A percentile compares a stretch with the other conserved stretches of the same genome.
Conservation (phyloP, 2,329 filamentous ascomycete species). For the Diaporthe ilicicola region DNA sequence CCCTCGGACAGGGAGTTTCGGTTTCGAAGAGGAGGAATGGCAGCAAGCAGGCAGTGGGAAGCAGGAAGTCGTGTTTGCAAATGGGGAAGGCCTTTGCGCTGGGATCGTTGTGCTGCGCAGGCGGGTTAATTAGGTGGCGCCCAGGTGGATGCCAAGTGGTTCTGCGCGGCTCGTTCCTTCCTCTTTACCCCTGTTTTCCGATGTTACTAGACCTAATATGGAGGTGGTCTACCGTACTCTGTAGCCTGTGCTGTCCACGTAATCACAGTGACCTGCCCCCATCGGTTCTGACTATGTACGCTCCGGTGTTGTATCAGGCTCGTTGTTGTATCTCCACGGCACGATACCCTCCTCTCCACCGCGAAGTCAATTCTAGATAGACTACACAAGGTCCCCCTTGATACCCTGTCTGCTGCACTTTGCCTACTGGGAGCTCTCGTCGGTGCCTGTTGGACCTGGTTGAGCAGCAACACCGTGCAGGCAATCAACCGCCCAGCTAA, state of each 20-base stretch:
- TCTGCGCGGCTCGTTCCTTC: slow-evolving; percentile 16
- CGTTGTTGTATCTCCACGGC: background rate
- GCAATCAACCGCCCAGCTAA: background rate
- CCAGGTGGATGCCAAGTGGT: background rate
- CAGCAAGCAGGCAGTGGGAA: background rate
- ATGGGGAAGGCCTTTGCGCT: slow-evolving; percentile 12
- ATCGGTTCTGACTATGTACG: background rate
- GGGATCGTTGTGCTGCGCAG: background rate
- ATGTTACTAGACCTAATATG: too few species aligned
- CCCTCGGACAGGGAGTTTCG: background rate
- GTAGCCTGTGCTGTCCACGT: background rate
- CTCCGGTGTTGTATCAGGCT: too few species aligned
- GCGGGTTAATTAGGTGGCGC: slow-evolving; percentile 13
- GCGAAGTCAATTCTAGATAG: background rate
- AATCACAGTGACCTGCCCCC: background rate
- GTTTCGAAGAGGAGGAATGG: slow-evolving; percentile 7
- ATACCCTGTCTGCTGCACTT: background rate
- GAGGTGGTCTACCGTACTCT: too few species aligned
- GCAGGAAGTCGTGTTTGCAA: slow-evolving; percentile 18
- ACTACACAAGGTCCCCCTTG: too few species aligned
- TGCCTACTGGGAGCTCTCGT: background rate
- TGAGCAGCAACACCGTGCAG: background rate
- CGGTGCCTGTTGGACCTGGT: background rate
- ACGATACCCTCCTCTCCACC: background rate
- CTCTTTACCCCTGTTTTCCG: slow-evolving; percentile 6